Evolutionary conservation across 208 protist species (phyloP), one percentile per base, ranked within the genome.

Genomic region (Wallacemonas sp.): DNA sequence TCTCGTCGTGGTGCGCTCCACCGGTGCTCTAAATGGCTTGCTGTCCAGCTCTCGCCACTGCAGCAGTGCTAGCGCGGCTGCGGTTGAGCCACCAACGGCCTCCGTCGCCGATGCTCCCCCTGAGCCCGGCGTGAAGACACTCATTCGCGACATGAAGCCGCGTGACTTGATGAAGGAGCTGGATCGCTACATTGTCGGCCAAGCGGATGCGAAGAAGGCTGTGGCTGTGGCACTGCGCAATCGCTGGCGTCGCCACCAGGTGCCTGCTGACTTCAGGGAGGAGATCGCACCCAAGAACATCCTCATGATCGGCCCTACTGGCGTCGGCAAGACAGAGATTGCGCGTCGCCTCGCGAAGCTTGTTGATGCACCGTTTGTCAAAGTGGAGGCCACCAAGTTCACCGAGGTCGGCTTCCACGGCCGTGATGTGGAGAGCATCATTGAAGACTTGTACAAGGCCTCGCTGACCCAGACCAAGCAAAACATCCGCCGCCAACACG

Each of bases 331-430:
- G 79, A 98, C 93, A 38, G 97, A 99, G 77, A 98, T 99, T 60
- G 97, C 98, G 12, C 79, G 98, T 27, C 80, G 98, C 30, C 86
- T 99, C 36, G 97, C 98, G 4, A 99, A 98, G 77, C 79, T 99
- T 51, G 86, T 98, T 8, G 87, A 99, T 60, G 96, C 97, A 11
- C 98, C 98, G 2, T 99, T 99, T 65, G 87, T 99, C 31, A 99
- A 99, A 75, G 97, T 99, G 19, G 98, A 99, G 77, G 97, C 98
- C 3, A 99, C 98, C 14, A 99, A 99, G 85, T 99, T 98, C 72
- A 99, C 98, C 0, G 97, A 99, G 64, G 97, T 99, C 14, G 97
- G 97, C 31, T 98, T 98, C 68, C 91, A 98, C 78, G 96, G 96
- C 41, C 85, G 97, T 9, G 97, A 99, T 54, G 97, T 99, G 24